Conservation (phyloP, 2,329 filamentous ascomycete species). For the Aulographum hederae region DNA sequence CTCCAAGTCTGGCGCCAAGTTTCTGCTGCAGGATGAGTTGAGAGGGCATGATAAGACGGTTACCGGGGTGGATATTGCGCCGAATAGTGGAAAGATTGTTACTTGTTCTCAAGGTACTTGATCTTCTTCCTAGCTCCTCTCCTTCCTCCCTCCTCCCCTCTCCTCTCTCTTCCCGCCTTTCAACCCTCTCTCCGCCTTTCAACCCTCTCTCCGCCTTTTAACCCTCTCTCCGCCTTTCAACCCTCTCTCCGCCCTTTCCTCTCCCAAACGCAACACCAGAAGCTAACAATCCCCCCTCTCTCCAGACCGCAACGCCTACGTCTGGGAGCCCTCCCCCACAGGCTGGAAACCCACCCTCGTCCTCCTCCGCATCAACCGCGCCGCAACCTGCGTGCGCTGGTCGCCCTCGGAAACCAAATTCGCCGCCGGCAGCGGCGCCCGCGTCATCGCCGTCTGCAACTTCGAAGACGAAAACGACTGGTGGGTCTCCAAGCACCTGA, state of each 20-base stretch:
- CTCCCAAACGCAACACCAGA: conserved; percentile 1
- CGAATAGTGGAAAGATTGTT: conserved; percentile 78
- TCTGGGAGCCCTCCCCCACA: conserved; percentile 85
- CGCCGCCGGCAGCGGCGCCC: conserved; percentile 86
- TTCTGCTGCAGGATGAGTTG: conserved; percentile 76
- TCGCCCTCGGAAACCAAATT: conserved; percentile 95
- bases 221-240: not conserved
- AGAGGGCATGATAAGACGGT: conserved; percentile 96
- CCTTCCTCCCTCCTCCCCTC: not conserved
- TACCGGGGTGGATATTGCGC: conserved; percentile 89
- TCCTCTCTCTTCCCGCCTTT: no score
- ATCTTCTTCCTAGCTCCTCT: not conserved
- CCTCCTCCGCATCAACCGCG: conserved; percentile 88
- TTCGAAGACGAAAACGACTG: conserved; percentile 99
- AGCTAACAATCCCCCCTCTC: no score
- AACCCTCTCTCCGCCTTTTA: conserved; percentile 1
- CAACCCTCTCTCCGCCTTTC: conserved; percentile 1
- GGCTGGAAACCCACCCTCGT: conserved; percentile 97
- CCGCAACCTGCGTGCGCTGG: conserved; percentile 94
- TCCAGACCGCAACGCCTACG: conserved; percentile 93
- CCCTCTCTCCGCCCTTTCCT: conserved; percentile 1
- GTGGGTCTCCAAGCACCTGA: conserved; percentile 99
- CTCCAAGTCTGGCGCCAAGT: conserved; percentile 50
- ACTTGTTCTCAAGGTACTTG: conserved; percentile 78
- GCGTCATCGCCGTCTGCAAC: conserved; percentile 92